Conservation (phyloP, 306 rosid species). For the Castanea crenata region DNA sequence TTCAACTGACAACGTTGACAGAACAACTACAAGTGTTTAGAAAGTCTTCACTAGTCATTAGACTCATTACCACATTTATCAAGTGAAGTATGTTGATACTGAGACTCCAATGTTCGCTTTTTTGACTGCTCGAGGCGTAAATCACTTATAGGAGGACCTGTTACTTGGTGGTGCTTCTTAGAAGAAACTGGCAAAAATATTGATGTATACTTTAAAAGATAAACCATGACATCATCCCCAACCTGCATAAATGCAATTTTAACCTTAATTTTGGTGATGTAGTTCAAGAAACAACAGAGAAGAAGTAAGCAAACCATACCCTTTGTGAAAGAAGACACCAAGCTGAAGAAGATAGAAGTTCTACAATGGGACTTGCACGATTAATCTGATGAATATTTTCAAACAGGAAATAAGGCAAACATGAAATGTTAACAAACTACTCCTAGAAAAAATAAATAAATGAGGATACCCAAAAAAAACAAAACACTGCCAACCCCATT, state of each 20-base stretch:
- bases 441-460: too few species aligned
- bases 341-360: conserved; percentile 54
- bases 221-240: conserved; percentile 56
- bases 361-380: conserved; percentile 45
- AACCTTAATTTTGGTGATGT: conserved; percentile 1
- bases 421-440: too few species aligned
- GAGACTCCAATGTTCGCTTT: conserved; percentile 20
- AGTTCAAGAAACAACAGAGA: conserved; percentile 13
- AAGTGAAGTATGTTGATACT: conserved; percentile 22
- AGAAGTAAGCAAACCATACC: conserved; percentile 36
- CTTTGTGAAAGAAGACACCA: conserved; percentile 72
- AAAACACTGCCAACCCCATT: too few species aligned
- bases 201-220: conserved; percentile 46
- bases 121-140: conserved; percentile 36
- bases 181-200: conserved; percentile 59
- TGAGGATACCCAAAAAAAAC: too few species aligned
- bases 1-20: not conserved
- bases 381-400: conserved; percentile 23
- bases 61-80: conserved; percentile 38
- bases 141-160: conserved; percentile 53
- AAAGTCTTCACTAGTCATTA: too few species aligned
- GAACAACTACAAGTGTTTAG: not conserved
- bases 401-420: too few species aligned
- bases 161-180: conserved; percentile 63
- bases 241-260: conserved; percentile 46